Evolutionary conservation across 2,329 filamentous ascomycete species (phyloP).

Genomic region (Colletotrichum zoysiae): DNA sequence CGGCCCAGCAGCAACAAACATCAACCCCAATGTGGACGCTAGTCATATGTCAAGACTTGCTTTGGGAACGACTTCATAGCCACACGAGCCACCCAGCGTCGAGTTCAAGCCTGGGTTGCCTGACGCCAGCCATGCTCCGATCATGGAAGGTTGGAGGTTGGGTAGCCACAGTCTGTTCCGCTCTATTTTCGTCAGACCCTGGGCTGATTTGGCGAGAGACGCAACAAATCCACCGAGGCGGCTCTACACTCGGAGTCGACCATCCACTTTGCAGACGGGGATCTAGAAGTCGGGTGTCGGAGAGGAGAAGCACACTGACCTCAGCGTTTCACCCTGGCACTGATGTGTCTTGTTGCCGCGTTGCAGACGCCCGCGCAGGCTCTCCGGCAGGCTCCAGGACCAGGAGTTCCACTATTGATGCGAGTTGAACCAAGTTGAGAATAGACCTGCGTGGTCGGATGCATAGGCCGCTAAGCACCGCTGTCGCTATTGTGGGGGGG

Average conservation of each 20-base stretch:
- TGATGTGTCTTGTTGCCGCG: slow-evolving; percentile 5
- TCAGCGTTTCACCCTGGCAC: slow-evolving; percentile 17
- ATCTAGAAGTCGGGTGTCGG: slow-evolving; percentile 23
- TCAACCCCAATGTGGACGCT: slow-evolving; percentile 3
- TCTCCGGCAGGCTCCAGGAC: slow-evolving; percentile 15
- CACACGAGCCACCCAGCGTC: slow-evolving; percentile 14
- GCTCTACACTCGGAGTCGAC: slow-evolving; percentile 27
- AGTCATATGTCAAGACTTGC: slow-evolving; percentile 18
- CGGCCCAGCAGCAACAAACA: neutral
- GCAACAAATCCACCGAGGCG: slow-evolving; percentile 18
- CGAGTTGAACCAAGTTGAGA: slow-evolving; percentile 32
- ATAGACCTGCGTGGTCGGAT: slow-evolving; percentile 37
- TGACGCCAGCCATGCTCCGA: slow-evolving; percentile 30
- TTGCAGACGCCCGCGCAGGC: slow-evolving; percentile 2
- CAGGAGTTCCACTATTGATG: slow-evolving; percentile 31
- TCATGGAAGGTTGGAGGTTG: slow-evolving; percentile 33
- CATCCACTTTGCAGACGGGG: slow-evolving; percentile 16
- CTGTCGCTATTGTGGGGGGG: slow-evolving; percentile 32
- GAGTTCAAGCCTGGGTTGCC: neutral
- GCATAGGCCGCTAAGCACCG: slow-evolving; percentile 26
- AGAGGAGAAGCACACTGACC: slow-evolving; percentile 14
- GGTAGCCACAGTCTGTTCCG: slow-evolving; percentile 32
- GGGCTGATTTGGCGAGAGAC: neutral
- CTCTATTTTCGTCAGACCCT: slow-evolving; percentile 40
- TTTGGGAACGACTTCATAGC: slow-evolving; percentile 15